Evolutionary conservation across 2,329 filamentous ascomycete species (phyloP), one percentile per base, ranked within the genome.

Genomic region (Ophiostoma ips): DNA sequence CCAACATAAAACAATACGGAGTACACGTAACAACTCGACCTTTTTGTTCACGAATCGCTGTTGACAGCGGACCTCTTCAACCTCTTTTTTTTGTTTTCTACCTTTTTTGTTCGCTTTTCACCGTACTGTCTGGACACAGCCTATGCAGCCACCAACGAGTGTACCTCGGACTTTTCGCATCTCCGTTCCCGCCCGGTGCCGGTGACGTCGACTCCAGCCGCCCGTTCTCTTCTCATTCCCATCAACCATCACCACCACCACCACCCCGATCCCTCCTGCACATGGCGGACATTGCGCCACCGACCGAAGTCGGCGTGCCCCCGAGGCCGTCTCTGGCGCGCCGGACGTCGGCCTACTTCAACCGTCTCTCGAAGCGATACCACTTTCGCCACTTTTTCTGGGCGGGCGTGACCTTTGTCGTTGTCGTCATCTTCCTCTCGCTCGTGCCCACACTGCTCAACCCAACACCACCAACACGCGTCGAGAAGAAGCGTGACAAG

Each of bases 401-500:
- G 46, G 58, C 66, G 45, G 56, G 57, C 28, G 41, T 48, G 51
- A 63, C 49, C 36, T 34, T 66, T 48, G 47, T 57, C 48, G 53
- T 48, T 1, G 58, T 77, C 57, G 64, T 73, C 52, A 68, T 79
- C 56, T 53, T 70, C 46, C 64, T 73, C 45, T 72, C 69, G 60
- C 63, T 71, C 30, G 60, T 83, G 7, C 72, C 77, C 41, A 68
- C 70, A 49, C 62, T 71, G 40, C 71, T 84, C 53, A 77, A 83
- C 52, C 83, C 83, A 2, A 75, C 75, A n/a, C 71, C 70, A n/a
- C 77, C 76, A 51, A 70, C 73, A 52, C 71, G 71, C 34, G 76
- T 77, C 47, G 79, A 82, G 64, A 72, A 74, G 46, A 67, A 70
- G 48, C 77, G 81, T 56, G 81, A 87, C 61, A 67, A 68, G 52